Base-by-base conservation (phyloP, 306 rosid species). In the Cucurbita ficifolia region DNA sequence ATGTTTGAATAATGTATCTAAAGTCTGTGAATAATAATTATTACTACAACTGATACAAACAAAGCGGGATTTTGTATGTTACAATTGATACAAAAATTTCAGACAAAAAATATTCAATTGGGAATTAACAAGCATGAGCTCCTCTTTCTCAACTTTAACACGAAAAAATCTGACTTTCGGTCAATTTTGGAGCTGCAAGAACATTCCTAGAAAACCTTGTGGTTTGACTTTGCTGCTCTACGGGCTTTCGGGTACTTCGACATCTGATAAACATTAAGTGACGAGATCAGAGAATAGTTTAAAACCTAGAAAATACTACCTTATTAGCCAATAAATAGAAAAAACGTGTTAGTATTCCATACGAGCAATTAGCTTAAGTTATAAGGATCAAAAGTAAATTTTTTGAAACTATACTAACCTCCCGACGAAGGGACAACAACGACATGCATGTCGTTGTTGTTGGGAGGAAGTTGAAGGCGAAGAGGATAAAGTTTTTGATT, bases 391-490 rank as follows among this genome's bases (percentile, higher is more conserved):
- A 29, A 46, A 46, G 5, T 16, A 8, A 16, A 51, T 5, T 0
- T 51, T 51, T 5, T 6, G 4, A n/a, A n/a, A n/a, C 10, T 8
- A n/a, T 60, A 5, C 73, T 59, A 36, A 87, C 90, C 83, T 72
- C 46, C 3, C 0, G 82, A 70, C 10, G 88, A 79, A 46, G 88
- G 91, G 82, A 94, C 88, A 7, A 90, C 78, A 18, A 94, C 86
- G 6, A 94, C 82, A 36, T 90, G 94, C 90, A 90, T 80, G 14
- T 86, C 88, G 22, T 70, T 5, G 11, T 85, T 85, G 81, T 88
- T 86, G 6, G 98, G 98, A 49, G 97, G 98, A 46, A 94, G 85
- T 35, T 90, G 98, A n/a, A 90, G 82, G 65, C 81, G 89, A 49
- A 90, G 89, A 1, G 97, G 97, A 73, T 81, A 87, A 3, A 93